Percentiles rank a stretch among this genome's conserved stretches.
Conservation (phyloP, 2,329 filamentous ascomycete species). For the Leptographium lundbergii region DNA sequence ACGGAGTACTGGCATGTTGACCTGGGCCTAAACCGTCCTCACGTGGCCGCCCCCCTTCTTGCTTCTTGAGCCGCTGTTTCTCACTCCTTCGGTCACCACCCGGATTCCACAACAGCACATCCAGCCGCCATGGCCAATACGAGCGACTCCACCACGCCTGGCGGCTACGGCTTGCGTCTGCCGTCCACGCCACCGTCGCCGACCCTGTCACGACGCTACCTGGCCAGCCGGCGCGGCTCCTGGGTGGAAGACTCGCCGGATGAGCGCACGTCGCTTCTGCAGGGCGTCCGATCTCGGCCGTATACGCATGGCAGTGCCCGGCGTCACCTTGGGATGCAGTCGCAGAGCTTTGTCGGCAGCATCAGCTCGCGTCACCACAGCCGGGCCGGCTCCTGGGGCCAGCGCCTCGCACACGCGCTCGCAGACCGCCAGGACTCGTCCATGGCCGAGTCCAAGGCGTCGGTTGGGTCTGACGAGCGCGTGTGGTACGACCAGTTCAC, state of each 20-base stretch:
- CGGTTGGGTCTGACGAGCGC: constrained; percentile 62
- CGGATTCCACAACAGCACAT: neutral
- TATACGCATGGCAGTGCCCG: constrained; percentile 11
- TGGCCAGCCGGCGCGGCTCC: constrained; percentile 14
- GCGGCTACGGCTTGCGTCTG: constrained; percentile 7
- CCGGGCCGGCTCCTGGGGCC: constrained; percentile 45
- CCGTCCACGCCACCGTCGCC: constrained; percentile 19
- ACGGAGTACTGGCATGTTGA: neutral
- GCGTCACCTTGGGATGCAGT: constrained; percentile 15
- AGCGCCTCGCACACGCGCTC: constrained; percentile 50
- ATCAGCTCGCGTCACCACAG: constrained; percentile 35
- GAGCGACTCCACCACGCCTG: neutral
- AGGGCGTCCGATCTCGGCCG: constrained; percentile 13
- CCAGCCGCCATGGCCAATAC: constrained; percentile 2
- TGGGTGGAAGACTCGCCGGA: constrained; percentile 14
- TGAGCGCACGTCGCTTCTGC: constrained; percentile 19
- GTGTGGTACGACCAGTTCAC: constrained; percentile 99
- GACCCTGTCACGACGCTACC: constrained; percentile 10
- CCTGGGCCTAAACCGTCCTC: neutral
- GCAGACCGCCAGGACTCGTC: constrained; percentile 41
- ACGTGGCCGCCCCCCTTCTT: neutral
- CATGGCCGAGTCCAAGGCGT: constrained; percentile 51
- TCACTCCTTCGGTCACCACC: neutral
- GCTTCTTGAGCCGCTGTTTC: neutral
- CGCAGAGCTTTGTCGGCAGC: constrained; percentile 18